phyloP scores from a whole-genome alignment of 2,329 filamentous ascomycete genomes.

The Aspergillus carbonarius region DNA sequence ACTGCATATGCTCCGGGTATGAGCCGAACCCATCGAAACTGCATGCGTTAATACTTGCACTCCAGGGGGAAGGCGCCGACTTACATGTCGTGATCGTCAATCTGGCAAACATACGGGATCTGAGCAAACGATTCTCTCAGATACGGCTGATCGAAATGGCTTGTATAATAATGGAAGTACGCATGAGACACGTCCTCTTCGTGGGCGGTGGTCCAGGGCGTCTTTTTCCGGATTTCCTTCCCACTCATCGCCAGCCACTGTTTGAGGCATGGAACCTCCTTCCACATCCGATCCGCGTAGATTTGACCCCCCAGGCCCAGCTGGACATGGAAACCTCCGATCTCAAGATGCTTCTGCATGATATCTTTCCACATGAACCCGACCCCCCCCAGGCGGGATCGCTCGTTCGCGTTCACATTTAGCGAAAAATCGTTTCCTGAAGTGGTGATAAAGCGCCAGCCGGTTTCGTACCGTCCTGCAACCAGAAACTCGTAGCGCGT shows the following conservation, averaged over 20 bases:
- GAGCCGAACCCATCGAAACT: slow-evolving; percentile 97
- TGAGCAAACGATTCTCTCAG: slow-evolving; percentile 94
- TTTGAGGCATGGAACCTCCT: slow-evolving; percentile 86
- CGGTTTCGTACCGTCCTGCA: slow-evolving; percentile 82
- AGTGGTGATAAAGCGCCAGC: slow-evolving; percentile 94
- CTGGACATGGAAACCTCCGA: slow-evolving; percentile 92
- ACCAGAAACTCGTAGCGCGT: slow-evolving; percentile 98
- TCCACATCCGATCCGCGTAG: slow-evolving; percentile 93
- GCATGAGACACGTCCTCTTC: slow-evolving; percentile 95
- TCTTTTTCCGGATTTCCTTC: slow-evolving; percentile 87
- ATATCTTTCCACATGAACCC: slow-evolving; percentile 99
- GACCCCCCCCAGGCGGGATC: slow-evolving; percentile 79
- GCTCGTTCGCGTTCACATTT: slow-evolving; percentile 80
- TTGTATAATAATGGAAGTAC: slow-evolving; percentile 98
- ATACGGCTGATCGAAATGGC: slow-evolving; percentile 96
- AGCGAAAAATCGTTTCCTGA: slow-evolving; percentile 95
- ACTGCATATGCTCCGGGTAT: slow-evolving; percentile 98
- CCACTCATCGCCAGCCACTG: slow-evolving; percentile 94
- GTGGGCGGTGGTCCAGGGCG: slow-evolving; percentile 88
- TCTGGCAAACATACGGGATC: slow-evolving; percentile 87
- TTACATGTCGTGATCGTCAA: slow-evolving; percentile 98
- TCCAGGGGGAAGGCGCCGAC: slow-evolving; percentile 39
- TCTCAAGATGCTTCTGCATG: slow-evolving; percentile 93
- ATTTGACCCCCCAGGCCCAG: slow-evolving; percentile 92
- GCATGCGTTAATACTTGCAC: slow-evolving; percentile 16